Evolutionary conservation across 176 grass and related monocot genomes (phyloP), one percentile per base, ranked within the genome.

Genomic region (Puya raimondii): DNA sequence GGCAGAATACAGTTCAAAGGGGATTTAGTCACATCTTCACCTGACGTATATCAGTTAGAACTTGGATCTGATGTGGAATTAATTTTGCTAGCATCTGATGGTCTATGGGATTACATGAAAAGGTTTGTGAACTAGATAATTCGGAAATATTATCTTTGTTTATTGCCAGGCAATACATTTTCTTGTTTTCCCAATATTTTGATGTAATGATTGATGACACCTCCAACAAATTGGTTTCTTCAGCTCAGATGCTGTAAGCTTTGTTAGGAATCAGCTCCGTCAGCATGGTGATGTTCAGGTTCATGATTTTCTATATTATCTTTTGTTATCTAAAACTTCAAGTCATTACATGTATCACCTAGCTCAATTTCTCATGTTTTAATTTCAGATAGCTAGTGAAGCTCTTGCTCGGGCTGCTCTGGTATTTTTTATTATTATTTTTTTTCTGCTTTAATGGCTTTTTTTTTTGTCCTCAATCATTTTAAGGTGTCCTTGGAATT

Each of bases 51-150:
- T 76, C 82, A 85, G 17, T 63, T 85, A 53, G 89, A 92, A 70
- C 84, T 97, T 78, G 86, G 84, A 83, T 76, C 84, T n/a, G 82
- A 93, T 82, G 79, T 66, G 63, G 89, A 97, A 80, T 90, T 97
- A 53, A 59, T 93, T 79, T 76, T 97, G 71, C 75, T 90, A 69
- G 94, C 86, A 72, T 85, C 89, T 10, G 94, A 97, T 86, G 94
- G 94, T 64, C 89, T 93, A 73, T 97, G 94, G 89, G 94, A 97
- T 81, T 93, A 90, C 66, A 90, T 93, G 65, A 93, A 97, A 92
- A 93, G 74, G 94, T 97, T 58, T 51, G 2, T 61, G 49, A 57
- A 23, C 29, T 49, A 49, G 10, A 49, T 63, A 49, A 9, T 61
- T 61, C 14, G 4, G 17, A 61, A 18, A 9, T 22, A 61, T 61